Conservation (phyloP, 2,329 filamentous ascomycete species). For the Fusarium avenaceum region DNA sequence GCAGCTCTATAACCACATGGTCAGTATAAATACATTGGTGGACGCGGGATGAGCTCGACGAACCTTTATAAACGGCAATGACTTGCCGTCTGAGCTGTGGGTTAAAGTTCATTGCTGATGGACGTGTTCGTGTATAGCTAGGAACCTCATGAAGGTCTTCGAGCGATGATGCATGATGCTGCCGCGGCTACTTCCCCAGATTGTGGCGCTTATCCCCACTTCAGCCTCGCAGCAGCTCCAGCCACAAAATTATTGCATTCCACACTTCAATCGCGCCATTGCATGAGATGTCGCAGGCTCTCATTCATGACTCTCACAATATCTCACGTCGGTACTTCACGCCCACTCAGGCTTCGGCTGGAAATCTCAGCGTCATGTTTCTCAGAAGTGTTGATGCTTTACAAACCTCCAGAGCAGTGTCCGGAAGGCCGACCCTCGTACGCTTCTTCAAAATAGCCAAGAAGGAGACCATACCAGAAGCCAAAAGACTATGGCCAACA, state of each 20-base stretch:
- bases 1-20: slow-evolving; percentile 71
- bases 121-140: slow-evolving; percentile 13
- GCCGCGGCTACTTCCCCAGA: slow-evolving; percentile 13
- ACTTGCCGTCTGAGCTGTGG: slow-evolving; percentile 79
- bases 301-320: neutral
- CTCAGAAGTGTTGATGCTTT: neutral
- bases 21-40: slow-evolving; percentile 5
- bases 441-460: neutral
- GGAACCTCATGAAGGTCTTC: neutral
- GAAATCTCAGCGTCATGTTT: neutral
- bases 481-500: slow-evolving; percentile 8
- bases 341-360: too few relatives aligned
- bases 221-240: slow-evolving; percentile 30
- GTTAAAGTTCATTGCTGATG: slow-evolving; percentile 56
- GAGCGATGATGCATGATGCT: slow-evolving; percentile 30
- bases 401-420: neutral
- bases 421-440: neutral
- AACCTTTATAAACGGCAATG: slow-evolving; percentile 90
- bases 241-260: slow-evolving; percentile 29
- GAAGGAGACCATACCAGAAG: neutral
- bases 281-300: neutral
- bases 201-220: slow-evolving; percentile 39
- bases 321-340: neutral
- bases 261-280: slow-evolving; percentile 9
- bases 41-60: neutral